Base-by-base conservation (phyloP, 2,329 filamentous ascomycete genomes). In the Cytospora chrysosperma region DNA sequence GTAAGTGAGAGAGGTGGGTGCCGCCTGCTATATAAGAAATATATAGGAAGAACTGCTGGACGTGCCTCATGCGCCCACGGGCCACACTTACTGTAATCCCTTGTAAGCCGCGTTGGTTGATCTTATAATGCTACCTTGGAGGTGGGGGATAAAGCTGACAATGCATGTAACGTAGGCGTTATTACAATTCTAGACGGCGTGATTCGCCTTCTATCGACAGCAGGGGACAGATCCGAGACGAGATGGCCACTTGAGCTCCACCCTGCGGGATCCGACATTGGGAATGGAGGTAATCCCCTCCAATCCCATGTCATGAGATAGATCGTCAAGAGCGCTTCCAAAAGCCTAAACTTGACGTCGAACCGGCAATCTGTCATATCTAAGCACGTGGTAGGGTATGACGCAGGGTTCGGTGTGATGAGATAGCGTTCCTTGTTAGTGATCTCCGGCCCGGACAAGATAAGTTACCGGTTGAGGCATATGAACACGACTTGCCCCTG, bases 401-500 rank as follows among this genome's bases (percentile, higher is more conserved):
- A 50, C 19, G 26, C 15, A 34, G 37, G 59, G 8, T 21, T 43
- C 51, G 50, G 9, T 21, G 50, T 50, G 50, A 47, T 21, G 24
- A 50, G 37, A 55, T 55, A 61, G 37, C 59, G 34, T 21, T 27
- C 37, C n/a, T 32, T 34, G 32, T 26, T 43, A 37, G 51, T 49
- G 37, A 61, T 61, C 37, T 55, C 59, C 51, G 59, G 53, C 28
- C 59, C 59, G 59, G 51, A 49, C 47, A 27, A 61, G 59, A 61
- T 61, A 55, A 40, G 37, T 40, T n/a, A 40, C 37, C 37, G 37
- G 37, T 40, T 9, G 6, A 40, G 2, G 3, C 37, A 9, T 17
- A 8, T 17, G 19, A 19, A 19, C 4, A 19, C 17, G 37, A 2
- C 37, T 3, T 40, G 12, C 34, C 12, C 34, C 15, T 37, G 10